Evolutionary conservation across 2,329 filamentous ascomycete species (phyloP).

Genomic region (Blastomyces gilchristii): DNA sequence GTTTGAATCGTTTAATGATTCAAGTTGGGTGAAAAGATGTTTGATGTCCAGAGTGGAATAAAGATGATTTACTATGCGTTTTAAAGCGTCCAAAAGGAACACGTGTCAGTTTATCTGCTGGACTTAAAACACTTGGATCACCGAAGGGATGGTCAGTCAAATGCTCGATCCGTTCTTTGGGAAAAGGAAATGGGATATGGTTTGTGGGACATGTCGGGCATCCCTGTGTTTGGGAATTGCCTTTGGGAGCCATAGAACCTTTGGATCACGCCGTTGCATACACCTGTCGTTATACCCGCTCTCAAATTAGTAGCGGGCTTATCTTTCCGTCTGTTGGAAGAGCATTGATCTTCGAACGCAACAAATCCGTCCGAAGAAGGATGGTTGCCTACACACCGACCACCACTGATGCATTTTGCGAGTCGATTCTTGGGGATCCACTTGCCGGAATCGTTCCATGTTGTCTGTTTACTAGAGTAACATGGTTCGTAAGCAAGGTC

Average conservation of each 20-base stretch:
- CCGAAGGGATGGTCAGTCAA: constrained; percentile 45
- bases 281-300: neutral
- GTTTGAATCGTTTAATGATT: constrained; percentile 25
- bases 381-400: constrained; percentile 39
- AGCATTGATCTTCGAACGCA: constrained; percentile 27
- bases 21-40: constrained; percentile 27
- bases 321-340: constrained; percentile 17
- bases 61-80: constrained; percentile 40
- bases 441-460: constrained; percentile 49
- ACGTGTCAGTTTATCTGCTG: constrained; percentile 47
- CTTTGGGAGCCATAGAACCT: constrained; percentile 37
- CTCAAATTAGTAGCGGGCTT: constrained; percentile 14
- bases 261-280: constrained; percentile 13
- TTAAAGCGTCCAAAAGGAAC: constrained; percentile 30
- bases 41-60: constrained; percentile 39
- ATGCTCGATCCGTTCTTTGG: constrained; percentile 28
- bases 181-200: constrained; percentile 36
- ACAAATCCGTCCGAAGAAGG: constrained; percentile 17
- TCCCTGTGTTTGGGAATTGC: constrained; percentile 37
- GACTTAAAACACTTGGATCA: constrained; percentile 51
- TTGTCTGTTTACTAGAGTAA: constrained; percentile 9
- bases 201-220: constrained; percentile 42
- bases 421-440: constrained; percentile 29
- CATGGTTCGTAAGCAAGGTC: constrained; percentile 46
- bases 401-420: constrained; percentile 14